Evolutionary conservation across 371 early-diverging fungal genomes (phyloP), one percentile per base, ranked within the genome.

Genomic region (Catenaria anguillulae): DNA sequence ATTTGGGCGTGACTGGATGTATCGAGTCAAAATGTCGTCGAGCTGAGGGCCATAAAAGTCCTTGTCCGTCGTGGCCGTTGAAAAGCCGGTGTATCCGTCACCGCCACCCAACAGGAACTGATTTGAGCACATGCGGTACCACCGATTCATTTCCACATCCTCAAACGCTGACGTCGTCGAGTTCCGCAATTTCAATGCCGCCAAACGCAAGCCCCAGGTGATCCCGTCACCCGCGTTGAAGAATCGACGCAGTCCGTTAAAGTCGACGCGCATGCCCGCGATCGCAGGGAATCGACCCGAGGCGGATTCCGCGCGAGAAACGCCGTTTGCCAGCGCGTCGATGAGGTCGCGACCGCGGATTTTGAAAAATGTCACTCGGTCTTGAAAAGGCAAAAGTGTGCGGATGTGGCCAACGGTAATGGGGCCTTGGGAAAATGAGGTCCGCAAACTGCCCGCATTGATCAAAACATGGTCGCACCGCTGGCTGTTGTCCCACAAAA

Each of bases 251-350:
- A 23, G 12, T 23, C 81, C 77, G 42, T 81, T 74, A 70, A 77
- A 84, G 61, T 70, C 74, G 15, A 81, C 66, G 26, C 77, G 73
- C 33, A 83, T 56, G 0, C 82, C 82, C 36, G 81, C 71, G 37
- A 83, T 62, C 50, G 82, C 77, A 1, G 83, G 84, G 56, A 84
- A 84, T 35, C 83, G 65, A 6, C 84, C 84, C 42, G 82, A 82
- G 60, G 79, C 79, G 24, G 75, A 77, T 4, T 82, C 83, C 63
- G 75, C 75, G 67, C 74, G 76, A 34, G 78, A 75, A n/a, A 84
- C 71, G 37, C 75, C 73, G 63, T 76, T 79, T 56, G 81, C 81
- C n/a, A 84, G 63, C 0, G 80, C 83, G 19, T 76, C 76, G 65
- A 74, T 73, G 35, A 83, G 63, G 58, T 81, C 73, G 48, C 70